Conservation (phyloP, 768 basidiomycete species). For the Boletus speciosus region DNA sequence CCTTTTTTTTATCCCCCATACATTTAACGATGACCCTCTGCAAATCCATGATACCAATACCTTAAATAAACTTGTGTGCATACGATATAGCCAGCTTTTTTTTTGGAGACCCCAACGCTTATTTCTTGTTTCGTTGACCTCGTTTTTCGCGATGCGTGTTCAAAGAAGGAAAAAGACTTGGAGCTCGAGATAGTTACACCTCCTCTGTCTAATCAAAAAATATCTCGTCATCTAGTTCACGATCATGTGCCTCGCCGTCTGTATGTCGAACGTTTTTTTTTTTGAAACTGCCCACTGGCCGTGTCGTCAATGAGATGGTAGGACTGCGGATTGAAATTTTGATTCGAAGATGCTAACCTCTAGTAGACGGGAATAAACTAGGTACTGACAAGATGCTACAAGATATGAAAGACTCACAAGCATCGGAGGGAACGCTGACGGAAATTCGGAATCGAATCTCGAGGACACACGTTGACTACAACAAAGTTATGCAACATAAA, state of each 20-base stretch:
- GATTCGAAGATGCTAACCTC: too few species aligned
- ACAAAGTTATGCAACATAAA: too few species aligned
- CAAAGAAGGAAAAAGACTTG: background rate
- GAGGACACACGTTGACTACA: too few species aligned
- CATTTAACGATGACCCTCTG: background rate
- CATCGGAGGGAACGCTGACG: too few species aligned
- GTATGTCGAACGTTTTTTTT: background rate
- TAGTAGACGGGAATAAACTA: too few species aligned
- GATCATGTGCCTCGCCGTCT: background rate
- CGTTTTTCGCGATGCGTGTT: background rate
- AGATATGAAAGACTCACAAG: too few species aligned
- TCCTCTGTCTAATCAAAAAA: background rate
- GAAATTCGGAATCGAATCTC: too few species aligned
- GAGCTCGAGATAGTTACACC: background rate
- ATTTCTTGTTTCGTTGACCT: slow-evolving; percentile 1
- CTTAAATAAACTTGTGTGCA: slow-evolving; percentile 14
- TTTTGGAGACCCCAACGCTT: background rate
- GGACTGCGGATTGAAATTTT: too few species aligned
- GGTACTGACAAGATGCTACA: too few species aligned
- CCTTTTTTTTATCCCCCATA: background rate
- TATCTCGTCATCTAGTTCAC: background rate
- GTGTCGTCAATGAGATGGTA: too few species aligned
- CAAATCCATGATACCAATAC: slow-evolving; percentile 15
- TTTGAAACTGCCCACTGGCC: too few species aligned
- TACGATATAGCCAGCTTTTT: slow-evolving; percentile 12